These are phyloP conservation scores for Aspergillus jensenii DNA, from an alignment of 2,329 filamentous ascomycete species.

Conservation along the genomic window DNA sequence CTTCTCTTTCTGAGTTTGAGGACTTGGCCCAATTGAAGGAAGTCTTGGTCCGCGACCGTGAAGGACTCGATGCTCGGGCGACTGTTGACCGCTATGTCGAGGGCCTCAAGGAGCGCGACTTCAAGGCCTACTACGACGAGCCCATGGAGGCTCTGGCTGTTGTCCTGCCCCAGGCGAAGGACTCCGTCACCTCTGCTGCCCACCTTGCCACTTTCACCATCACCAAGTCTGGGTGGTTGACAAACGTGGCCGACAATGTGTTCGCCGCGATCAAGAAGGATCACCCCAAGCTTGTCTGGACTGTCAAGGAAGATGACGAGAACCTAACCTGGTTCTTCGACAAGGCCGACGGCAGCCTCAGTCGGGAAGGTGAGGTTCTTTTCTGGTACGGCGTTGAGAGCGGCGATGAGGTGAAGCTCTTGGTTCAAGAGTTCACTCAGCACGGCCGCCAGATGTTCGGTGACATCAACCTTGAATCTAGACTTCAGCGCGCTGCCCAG, in stretches of 20 bases:
- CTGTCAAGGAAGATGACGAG: conserved; percentile 93
- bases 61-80: conserved; percentile 76
- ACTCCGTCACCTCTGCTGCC: conserved; percentile 60
- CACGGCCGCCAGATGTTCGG: conserved; percentile 85
- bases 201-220: conserved; percentile 89
- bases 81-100: conserved; percentile 86
- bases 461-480: conserved; percentile 83
- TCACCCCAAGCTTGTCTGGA: conserved; percentile 88
- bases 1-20: conserved; percentile 70
- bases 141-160: conserved; percentile 90
- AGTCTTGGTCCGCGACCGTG: conserved; percentile 76
- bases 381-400: conserved; percentile 94
- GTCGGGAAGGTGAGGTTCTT: conserved; percentile 80
- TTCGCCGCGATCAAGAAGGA: conserved; percentile 94
- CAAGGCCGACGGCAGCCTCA: conserved; percentile 90
- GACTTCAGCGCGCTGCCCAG: conserved; percentile 74
- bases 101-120: conserved; percentile 71
- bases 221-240: conserved; percentile 91
- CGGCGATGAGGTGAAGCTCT: conserved; percentile 74
- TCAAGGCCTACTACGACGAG: conserved; percentile 94
- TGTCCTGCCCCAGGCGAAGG: conserved; percentile 71
- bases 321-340: conserved; percentile 98
- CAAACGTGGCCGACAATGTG: conserved; percentile 92
- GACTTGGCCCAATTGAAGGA: conserved; percentile 77
- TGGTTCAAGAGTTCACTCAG: conserved; percentile 82